Conservation (phyloP, 2,329 filamentous ascomycete genomes). For the Diaporthe citrichinensis region DNA sequence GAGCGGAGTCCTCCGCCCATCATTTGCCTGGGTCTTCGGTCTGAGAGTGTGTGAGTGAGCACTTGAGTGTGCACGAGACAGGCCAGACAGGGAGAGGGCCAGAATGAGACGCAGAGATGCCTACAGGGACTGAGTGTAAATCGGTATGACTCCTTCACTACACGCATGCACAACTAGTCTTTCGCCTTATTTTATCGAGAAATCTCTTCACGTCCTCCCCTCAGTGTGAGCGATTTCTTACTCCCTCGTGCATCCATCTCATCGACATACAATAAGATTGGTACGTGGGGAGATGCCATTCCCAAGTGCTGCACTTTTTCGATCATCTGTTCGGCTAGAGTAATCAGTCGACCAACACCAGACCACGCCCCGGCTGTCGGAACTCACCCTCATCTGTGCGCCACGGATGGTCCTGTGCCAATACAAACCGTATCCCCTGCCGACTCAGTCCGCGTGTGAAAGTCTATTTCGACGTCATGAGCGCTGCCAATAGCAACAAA, state of each 20-base stretch:
- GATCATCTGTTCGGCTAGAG: background rate
- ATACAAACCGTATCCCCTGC: too few relatives aligned
- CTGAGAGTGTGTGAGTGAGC: background rate
- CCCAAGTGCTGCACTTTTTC: background rate
- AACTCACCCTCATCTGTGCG: background rate
- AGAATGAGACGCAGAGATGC: background rate
- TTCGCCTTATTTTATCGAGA: too few relatives aligned
- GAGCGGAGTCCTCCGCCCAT: slow-evolving; percentile 15
- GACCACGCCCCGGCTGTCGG: background rate
- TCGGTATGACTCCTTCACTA: slow-evolving; percentile 6
- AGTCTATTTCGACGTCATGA: slow-evolving; percentile 20
- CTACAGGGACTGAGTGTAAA: background rate
- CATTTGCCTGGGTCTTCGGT: background rate
- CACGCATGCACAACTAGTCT: background rate
- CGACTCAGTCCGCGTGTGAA: background rate
- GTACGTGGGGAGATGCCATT: too few relatives aligned
- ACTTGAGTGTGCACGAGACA: background rate
- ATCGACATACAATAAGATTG: background rate
- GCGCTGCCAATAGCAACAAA: background rate
- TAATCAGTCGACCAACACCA: background rate
- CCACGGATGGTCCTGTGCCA: background rate
- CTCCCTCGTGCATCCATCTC: background rate
- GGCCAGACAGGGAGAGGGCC: background rate
- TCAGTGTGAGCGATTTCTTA: background rate
- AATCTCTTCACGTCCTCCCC: background rate